Conservation (phyloP, 169 alveolate species). For the Cryptosporidium parvum region DNA sequence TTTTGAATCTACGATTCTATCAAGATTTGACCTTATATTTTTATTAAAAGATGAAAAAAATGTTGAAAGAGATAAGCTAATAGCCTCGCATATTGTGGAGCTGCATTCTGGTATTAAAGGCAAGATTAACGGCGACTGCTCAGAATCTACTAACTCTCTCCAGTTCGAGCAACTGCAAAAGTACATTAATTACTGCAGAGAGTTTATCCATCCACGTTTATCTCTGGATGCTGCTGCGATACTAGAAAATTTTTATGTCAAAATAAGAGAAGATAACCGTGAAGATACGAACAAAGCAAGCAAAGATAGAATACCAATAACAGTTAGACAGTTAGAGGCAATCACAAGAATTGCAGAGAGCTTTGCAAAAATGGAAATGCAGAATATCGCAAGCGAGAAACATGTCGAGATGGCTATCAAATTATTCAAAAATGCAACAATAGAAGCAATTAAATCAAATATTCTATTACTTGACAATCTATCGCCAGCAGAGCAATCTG, state of each 20-base stretch:
- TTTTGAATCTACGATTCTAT: constrained; percentile 96
- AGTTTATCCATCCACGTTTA: constrained; percentile 92
- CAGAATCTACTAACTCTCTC: constrained; percentile 77
- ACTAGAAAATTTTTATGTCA: constrained; percentile 94
- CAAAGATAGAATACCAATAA: constrained; percentile 93
- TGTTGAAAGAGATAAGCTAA: constrained; percentile 90
- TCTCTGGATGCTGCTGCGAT: constrained; percentile 95
- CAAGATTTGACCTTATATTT: constrained; percentile 97
- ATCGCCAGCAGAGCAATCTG: constrained; percentile 85
- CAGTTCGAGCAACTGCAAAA: constrained; percentile 85
- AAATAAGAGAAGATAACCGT: constrained; percentile 91
- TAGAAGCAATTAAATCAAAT: constrained; percentile 88
- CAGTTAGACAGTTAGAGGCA: constrained; percentile 99
- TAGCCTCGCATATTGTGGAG: constrained; percentile 92
- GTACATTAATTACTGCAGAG: constrained; percentile 90
- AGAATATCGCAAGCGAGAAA: constrained; percentile 87
- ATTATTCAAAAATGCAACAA: constrained; percentile 90
- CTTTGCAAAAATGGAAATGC: constrained; percentile 91
- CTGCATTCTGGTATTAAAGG: constrained; percentile 84
- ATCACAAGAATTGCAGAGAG: constrained; percentile 96
- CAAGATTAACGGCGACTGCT: neutral
- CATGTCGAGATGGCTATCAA: constrained; percentile 92
- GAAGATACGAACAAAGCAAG: constrained; percentile 81
- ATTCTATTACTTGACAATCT: constrained; percentile 84
- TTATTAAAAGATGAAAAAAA: constrained; percentile 96